Evolutionary conservation across 768 basidiomycete species (phyloP), one percentile per base, ranked within the genome.

Genomic region (Trichaptum fuscoviolaceum): DNA sequence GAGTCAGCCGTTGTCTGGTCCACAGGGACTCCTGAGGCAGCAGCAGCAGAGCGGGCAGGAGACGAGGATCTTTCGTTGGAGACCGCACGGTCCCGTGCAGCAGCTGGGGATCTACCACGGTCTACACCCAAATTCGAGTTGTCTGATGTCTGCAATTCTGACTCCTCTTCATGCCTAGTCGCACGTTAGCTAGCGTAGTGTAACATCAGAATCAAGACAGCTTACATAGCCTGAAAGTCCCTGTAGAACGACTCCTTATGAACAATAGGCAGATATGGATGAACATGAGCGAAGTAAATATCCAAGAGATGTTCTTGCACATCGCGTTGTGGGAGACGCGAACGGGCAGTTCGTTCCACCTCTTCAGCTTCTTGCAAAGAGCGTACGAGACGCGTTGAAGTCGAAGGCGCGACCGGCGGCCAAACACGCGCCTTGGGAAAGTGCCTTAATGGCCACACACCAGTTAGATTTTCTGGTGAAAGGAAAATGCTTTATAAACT

Each of bases 371-470:
- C 76, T 23, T 73, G 67, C 15, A 57, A 74, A 72, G 35, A 66
- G 64, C 58, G 60, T 65, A 42, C 69, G 25, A 75, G 75, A 62
- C 71, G 67, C 30, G 30, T 66, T 10, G 65, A 35, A 70, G 66
- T 18, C 59, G 63, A 20, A 66, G 67, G 74, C 67, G 76, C 75
- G 65, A 84, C 74, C 2, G 87, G 87, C 0, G 94, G 94, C 94
- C 94, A 96, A 26, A 95, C 90, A n/a, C 93, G 84, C 2, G 93
- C 90, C 70, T 87, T 88, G 0, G 94, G 93, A 77, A 96, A 95
- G 30, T 88, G 87, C 89, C 85, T 92, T 72, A 6, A 71, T 67
- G 76, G 69, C 73, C 15, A 68, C 63, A 30, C 70, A 71, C 66
- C 57, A 17, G 58, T 36, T 63, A 58, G 63, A 69, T 63, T 62